These are phyloP conservation scores for Pisolithus marmoratus DNA, from an alignment of 768 basidiomycete genomes.

Conservation along the genomic window DNA sequence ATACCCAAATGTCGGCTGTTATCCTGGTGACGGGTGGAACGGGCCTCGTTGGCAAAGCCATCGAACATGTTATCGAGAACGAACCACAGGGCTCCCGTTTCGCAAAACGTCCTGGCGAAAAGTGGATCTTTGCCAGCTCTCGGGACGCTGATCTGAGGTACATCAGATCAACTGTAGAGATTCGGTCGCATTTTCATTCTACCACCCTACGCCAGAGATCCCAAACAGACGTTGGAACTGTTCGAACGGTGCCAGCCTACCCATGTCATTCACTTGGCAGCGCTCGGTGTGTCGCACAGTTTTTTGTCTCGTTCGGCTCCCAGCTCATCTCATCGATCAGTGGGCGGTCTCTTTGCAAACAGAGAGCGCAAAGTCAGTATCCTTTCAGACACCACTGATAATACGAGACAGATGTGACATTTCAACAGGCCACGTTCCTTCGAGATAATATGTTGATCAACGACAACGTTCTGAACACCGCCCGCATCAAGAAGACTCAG, in stretches of 20 bases:
- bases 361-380: conserved; percentile 81
- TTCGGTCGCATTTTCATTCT: conserved; percentile 2
- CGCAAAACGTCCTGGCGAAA: conserved; percentile 69
- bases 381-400: neutral
- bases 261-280: conserved; percentile 95
- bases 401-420: neutral
- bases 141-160: conserved; percentile 84
- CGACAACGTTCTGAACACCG: conserved; percentile 80
- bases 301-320: neutral
- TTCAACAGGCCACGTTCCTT: conserved; percentile 75
- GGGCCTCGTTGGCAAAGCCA: conserved; percentile 84
- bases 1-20: conserved; percentile 32
- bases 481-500: conserved; percentile 55
- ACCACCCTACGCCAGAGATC: conserved; percentile 44
- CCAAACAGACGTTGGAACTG: conserved; percentile 59
- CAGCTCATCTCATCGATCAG: conserved; percentile 33
- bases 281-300: conserved; percentile 59
- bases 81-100: conserved; percentile 77
- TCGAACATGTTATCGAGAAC: conserved; percentile 69
- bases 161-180: neutral
- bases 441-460: conserved; percentile 95
- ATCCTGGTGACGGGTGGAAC: conserved; percentile 82
- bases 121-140: conserved; percentile 79
- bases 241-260: conserved; percentile 93
- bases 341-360: conserved; percentile 93